Evolutionary conservation across 768 basidiomycete genomes (phyloP).

Genomic region (Psilocybe tampanensis): DNA sequence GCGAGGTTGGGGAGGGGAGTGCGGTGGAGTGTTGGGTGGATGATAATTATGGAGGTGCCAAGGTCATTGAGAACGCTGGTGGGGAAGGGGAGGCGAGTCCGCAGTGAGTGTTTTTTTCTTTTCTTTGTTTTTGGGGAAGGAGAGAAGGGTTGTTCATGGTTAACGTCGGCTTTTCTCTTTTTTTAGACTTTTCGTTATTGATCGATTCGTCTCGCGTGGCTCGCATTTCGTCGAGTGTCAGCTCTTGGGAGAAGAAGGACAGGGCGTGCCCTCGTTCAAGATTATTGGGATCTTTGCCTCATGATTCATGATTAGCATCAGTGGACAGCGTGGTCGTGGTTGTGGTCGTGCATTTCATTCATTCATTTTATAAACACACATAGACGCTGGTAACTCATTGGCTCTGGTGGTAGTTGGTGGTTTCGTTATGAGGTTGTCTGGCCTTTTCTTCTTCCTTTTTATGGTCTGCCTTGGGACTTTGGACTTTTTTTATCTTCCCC

Average conservation of each 20-base stretch:
- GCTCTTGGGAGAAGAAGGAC: slow-evolving; percentile 85
- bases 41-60: slow-evolving; percentile 84
- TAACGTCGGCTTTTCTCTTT: slow-evolving; percentile 7
- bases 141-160: neutral
- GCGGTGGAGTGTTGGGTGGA: slow-evolving; percentile 96
- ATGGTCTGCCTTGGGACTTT: neutral
- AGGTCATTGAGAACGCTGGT: slow-evolving; percentile 76
- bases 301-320: slow-evolving; percentile 30
- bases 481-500: no score
- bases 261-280: slow-evolving; percentile 80
- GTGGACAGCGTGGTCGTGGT: neutral
- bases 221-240: slow-evolving; percentile 94
- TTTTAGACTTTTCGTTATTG: slow-evolving; percentile 79
- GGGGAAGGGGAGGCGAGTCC: slow-evolving; percentile 65
- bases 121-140: neutral
- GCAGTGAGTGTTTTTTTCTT: slow-evolving; percentile 52
- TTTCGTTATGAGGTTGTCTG: no score
- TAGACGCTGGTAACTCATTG: no score
- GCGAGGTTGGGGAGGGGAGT: slow-evolving; percentile 59
- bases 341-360: neutral
- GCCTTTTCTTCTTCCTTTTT: no score
- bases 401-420: no score
- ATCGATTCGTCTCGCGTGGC: slow-evolving; percentile 81
- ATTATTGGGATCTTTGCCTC: slow-evolving; percentile 90
- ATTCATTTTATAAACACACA: neutral